Evolutionary conservation across 2,329 filamentous ascomycete genomes (phyloP).

Genomic region (Aspergillus jensenii): DNA sequence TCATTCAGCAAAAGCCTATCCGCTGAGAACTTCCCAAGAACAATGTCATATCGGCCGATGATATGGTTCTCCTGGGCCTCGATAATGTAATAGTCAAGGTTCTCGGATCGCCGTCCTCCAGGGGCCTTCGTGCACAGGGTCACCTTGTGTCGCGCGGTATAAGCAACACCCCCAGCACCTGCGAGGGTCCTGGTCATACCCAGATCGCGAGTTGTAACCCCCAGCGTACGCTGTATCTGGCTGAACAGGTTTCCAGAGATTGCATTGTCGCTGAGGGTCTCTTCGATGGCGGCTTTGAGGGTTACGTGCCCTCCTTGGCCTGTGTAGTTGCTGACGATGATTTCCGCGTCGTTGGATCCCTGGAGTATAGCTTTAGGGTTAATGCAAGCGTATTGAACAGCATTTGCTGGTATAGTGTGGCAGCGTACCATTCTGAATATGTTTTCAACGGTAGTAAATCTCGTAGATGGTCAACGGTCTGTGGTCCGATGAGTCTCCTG

Average conservation of each 20-base stretch:
- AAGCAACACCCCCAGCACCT: neutral
- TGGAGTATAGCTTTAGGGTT: too few species aligned
- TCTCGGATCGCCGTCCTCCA: neutral
- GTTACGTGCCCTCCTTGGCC: neutral
- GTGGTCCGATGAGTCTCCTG: too few species aligned
- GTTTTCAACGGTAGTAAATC: too few species aligned
- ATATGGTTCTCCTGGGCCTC: neutral
- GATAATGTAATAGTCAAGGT: neutral
- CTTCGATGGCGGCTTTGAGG: neutral
- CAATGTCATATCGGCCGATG: too few species aligned
- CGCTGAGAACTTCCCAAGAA: too few species aligned
- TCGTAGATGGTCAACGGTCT: too few species aligned
- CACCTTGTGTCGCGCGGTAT: neutral
- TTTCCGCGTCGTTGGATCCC: too few species aligned
- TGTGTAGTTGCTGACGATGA: neutral
- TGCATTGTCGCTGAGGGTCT: neutral
- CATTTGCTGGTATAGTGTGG: too few species aligned
- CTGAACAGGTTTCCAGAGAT: neutral
- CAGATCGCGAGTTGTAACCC: neutral
- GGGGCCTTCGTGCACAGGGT: neutral
- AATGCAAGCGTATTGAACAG: too few species aligned
- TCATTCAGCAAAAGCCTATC: too few species aligned
- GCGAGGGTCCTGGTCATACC: neutral
- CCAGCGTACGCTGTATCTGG: neutral
- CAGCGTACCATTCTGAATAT: too few species aligned